Conservation (phyloP, 805 yeast species). For the Candida peoriensis region DNA sequence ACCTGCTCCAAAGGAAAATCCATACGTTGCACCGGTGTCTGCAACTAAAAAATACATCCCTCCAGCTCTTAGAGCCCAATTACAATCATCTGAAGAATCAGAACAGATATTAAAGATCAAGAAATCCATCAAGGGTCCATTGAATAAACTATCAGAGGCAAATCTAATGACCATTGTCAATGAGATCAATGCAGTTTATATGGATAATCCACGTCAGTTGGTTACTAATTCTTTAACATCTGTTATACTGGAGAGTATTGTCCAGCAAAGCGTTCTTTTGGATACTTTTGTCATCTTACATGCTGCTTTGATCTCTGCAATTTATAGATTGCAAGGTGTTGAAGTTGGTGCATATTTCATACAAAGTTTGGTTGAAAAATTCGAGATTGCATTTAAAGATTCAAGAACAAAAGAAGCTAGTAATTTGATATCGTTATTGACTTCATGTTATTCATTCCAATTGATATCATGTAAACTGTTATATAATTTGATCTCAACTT, state of each 20-base stretch:
- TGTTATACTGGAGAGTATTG: slow-evolving; percentile 59
- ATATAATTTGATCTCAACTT: slow-evolving; percentile 63
- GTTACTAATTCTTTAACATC: slow-evolving; percentile 68
- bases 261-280: slow-evolving; percentile 58
- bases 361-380: slow-evolving; percentile 72
- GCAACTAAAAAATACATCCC: slow-evolving; percentile 60
- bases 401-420: slow-evolving; percentile 47
- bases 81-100: slow-evolving; percentile 33
- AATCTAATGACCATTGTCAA: slow-evolving; percentile 67
- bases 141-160: slow-evolving; percentile 87
- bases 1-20: slow-evolving; percentile 54
- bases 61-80: slow-evolving; percentile 69
- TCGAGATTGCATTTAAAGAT: slow-evolving; percentile 39
- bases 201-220: slow-evolving; percentile 67
- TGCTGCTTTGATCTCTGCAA: slow-evolving; percentile 68
- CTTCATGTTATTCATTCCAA: slow-evolving; percentile 74
- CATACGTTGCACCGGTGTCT: slow-evolving; percentile 60
- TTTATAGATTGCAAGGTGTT: slow-evolving; percentile 75
- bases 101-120: slow-evolving; percentile 47
- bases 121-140: slow-evolving; percentile 70
- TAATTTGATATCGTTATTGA: slow-evolving; percentile 68
- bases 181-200: slow-evolving; percentile 60
- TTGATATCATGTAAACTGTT: slow-evolving; percentile 67
- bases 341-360: slow-evolving; percentile 87
- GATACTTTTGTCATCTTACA: slow-evolving; percentile 79